phyloP scores from a whole-genome alignment of 2,329 filamentous ascomycete species.

The Fragosphaeria purpurea region DNA sequence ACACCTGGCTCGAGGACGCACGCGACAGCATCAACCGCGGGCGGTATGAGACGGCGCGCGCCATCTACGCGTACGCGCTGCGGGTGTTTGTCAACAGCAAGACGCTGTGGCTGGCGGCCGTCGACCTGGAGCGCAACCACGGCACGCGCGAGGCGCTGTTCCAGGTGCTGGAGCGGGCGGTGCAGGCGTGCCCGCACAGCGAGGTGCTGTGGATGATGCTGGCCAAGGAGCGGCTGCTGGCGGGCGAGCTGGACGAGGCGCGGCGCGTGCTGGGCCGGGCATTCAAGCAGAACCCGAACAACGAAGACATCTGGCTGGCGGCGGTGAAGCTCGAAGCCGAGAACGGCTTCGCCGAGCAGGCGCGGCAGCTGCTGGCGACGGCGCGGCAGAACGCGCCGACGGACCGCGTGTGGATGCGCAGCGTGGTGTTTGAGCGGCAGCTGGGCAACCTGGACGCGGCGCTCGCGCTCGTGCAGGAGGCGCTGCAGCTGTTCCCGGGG shows the following conservation, averaged over 20 bases:
- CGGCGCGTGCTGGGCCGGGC: constrained; percentile 76
- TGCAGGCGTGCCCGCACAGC: constrained; percentile 83
- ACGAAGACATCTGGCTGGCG: constrained; percentile 95
- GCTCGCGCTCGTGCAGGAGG: constrained; percentile 78
- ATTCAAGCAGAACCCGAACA: constrained; percentile 91
- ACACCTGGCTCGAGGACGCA: constrained; percentile 93
- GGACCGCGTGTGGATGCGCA: constrained; percentile 95
- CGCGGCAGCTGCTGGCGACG: constrained; percentile 68
- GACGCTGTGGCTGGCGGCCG: constrained; percentile 81
- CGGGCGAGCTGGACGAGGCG: constrained; percentile 78
- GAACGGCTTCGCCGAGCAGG: constrained; percentile 70
- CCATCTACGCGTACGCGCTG: constrained; percentile 85
- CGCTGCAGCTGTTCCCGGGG: constrained; percentile 74
- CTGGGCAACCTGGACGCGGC: constrained; percentile 69
- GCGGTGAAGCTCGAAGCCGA: constrained; percentile 95
- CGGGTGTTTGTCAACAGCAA: constrained; percentile 82
- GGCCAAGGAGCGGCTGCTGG: constrained; percentile 87
- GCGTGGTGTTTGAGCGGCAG: constrained; percentile 84
- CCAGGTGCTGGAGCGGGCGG: constrained; percentile 81
- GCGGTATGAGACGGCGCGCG: constrained; percentile 79
- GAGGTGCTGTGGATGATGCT: constrained; percentile 94
- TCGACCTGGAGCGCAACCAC: constrained; percentile 83
- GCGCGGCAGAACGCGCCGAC: constrained; percentile 85
- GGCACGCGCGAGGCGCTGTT: constrained; percentile 66
- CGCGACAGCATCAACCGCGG: constrained; percentile 70